Percentiles rank a stretch among this genome's conserved stretches.
Conservation (phyloP, 371 early-diverging fungal genomes). For the Encephalitozoon cuniculi region DNA sequence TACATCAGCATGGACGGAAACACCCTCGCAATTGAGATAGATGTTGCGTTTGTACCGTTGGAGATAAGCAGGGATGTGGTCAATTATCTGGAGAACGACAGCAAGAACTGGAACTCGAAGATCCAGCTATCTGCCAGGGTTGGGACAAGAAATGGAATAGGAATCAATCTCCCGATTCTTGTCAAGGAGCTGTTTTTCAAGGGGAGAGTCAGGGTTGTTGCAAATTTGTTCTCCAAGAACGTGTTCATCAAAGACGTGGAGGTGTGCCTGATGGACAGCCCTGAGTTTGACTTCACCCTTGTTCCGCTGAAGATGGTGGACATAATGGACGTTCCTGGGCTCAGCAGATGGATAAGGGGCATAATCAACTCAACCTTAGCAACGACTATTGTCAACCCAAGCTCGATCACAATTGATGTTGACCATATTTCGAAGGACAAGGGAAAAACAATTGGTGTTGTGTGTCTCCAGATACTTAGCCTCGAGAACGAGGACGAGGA, state of each 20-base stretch:
- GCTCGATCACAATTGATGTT: slow-evolving; percentile 55
- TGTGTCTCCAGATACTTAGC: slow-evolving; percentile 48
- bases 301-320: slow-evolving; percentile 72
- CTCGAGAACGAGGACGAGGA: slow-evolving; percentile 34
- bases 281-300: slow-evolving; percentile 77
- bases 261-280: slow-evolving; percentile 74
- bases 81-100: slow-evolving; percentile 36
- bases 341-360: slow-evolving; percentile 60
- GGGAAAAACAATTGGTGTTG: slow-evolving; percentile 56
- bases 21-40: slow-evolving; percentile 64
- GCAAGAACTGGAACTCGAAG: slow-evolving; percentile 74
- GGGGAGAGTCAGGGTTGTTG: slow-evolving; percentile 67
- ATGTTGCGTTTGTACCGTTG: slow-evolving; percentile 43
- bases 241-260: slow-evolving; percentile 74
- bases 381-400: slow-evolving; percentile 54
- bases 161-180: slow-evolving; percentile 76
- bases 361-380: slow-evolving; percentile 47
- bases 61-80: slow-evolving; percentile 62
- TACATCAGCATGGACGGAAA: slow-evolving; percentile 70
- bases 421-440: slow-evolving; percentile 45
- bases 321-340: slow-evolving; percentile 67
- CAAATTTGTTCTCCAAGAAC: slow-evolving; percentile 70
- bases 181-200: slow-evolving; percentile 78
- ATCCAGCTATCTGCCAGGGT: slow-evolving; percentile 78
- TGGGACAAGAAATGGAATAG: slow-evolving; percentile 67